Evolutionary conservation across 2,329 filamentous ascomycete genomes (phyloP), one percentile per base, ranked within the genome.

Genomic region (Calonectria honghensis): DNA sequence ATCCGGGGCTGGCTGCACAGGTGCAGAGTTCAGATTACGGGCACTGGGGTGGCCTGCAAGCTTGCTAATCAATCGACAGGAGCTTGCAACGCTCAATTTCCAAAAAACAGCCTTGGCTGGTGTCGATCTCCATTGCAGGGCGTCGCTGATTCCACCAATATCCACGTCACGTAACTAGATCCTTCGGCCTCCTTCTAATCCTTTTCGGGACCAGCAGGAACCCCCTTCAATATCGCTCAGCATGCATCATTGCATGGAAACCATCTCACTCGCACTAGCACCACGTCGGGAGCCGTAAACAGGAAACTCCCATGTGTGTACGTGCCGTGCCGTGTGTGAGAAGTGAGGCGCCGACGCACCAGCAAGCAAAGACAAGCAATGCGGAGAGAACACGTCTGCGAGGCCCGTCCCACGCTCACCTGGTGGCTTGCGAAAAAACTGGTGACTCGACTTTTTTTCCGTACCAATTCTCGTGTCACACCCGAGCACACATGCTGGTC

Each of bases 51-150:
- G 57, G 48, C 68, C 32, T 39, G 32, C 32, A 68, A 45, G 9
- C 52, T 52, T 50, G 20, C 29, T 59, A 48, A 14, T 27, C 59
- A 57, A 39, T 32, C 9, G 41, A 48, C 27, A 35, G 18, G 63
- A 35, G 54, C 41, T 20, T 37, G 41, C 13, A 50, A 24, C 31
- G 50, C 68, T 73, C 61, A 39, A 39, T 65, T 66, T 65, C 66
- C 35, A 57, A 54, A 50, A 41, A 35, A 48, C 39, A 29, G 51
- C 66, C 39, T 51, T 31, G 50, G 69, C 39, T 52, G 20, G 68
- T 59, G 57, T 35, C 54, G 69, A 76, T 75, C 69, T 63, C 39
- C 59, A 61, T 31, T 61, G 59, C 70, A 45, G 57, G 57, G 70
- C 68, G 57, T 39, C 32, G 57, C 39, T 37, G 57, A 64, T 73